Evolutionary conservation across 345 rosid species (phyloP).

Genomic region (Schrenkiella parvula): DNA sequence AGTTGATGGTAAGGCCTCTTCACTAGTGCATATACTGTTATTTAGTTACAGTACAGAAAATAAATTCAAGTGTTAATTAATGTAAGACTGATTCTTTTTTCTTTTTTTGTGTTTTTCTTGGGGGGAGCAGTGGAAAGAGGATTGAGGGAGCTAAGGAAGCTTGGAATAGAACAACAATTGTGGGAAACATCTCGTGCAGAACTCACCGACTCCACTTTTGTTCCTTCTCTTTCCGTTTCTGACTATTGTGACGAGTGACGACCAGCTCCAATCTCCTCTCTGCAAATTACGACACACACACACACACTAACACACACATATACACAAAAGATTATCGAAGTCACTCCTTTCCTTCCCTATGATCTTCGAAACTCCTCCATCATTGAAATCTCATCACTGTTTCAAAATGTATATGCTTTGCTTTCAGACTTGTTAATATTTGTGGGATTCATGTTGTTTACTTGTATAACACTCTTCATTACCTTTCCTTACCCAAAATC

Average conservation of each 20-base stretch:
- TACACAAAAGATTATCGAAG: neutral
- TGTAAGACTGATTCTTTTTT: neutral
- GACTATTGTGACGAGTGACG: constrained; percentile 27
- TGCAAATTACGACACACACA: neutral
- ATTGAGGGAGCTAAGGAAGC: constrained; percentile 68
- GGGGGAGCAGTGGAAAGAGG: constrained; percentile 67
- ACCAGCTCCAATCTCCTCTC: neutral
- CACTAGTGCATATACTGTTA: neutral
- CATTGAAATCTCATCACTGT: neutral
- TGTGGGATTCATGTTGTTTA: neutral
- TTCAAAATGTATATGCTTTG: neutral
- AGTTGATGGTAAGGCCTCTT: constrained; percentile 53
- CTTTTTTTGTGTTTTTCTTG: neutral
- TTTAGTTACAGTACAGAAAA: neutral
- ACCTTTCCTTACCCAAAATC: neutral
- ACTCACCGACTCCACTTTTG: constrained; percentile 39
- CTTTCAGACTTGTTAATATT: neutral
- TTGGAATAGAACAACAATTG: constrained; percentile 82
- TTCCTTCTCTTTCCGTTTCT: constrained; percentile 32
- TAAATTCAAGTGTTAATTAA: neutral
- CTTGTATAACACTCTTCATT: neutral
- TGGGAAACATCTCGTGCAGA: constrained; percentile 87
- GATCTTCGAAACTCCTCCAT: neutral
- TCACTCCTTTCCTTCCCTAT: neutral
- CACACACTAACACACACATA: neutral